Conservation (phyloP, 75 land plant genomes). For the Pseudotsuga menziesii region DNA sequence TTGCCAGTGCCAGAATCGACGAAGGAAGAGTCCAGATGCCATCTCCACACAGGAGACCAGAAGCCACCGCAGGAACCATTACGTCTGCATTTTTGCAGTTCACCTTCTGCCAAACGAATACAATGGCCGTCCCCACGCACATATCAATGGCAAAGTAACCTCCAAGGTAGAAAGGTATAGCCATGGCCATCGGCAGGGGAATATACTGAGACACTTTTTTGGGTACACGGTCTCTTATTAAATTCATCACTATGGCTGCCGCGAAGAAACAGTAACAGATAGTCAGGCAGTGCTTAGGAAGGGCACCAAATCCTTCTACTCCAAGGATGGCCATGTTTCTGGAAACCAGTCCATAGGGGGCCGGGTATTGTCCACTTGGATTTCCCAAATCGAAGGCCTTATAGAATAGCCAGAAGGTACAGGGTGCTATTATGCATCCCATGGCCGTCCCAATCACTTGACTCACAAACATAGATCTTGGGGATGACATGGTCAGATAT, state of each 20-base stretch:
- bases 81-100: slow-evolving; percentile 31
- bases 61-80: slow-evolving; percentile 41
- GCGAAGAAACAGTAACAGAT: slow-evolving; percentile 41
- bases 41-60: slow-evolving; percentile 61
- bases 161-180: slow-evolving; percentile 62
- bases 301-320: slow-evolving; percentile 42
- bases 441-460: slow-evolving; percentile 48
- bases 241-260: slow-evolving; percentile 23
- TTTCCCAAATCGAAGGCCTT: slow-evolving; percentile 38
- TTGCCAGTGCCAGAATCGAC: slow-evolving; percentile 39
- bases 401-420: slow-evolving; percentile 54
- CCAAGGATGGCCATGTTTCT: slow-evolving; percentile 50
- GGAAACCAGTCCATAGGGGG: slow-evolving; percentile 41
- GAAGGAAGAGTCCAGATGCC: slow-evolving; percentile 60
- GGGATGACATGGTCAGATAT: slow-evolving; percentile 51
- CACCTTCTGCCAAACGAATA: slow-evolving; percentile 31
- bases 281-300: slow-evolving; percentile 43
- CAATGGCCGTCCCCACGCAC: slow-evolving; percentile 49
- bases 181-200: slow-evolving; percentile 64
- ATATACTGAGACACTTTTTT: slow-evolving; percentile 15
- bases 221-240: slow-evolving; percentile 15
- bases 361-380: slow-evolving; percentile 20
- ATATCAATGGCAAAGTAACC: slow-evolving; percentile 62
- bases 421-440: slow-evolving; percentile 50
- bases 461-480: slow-evolving; percentile 60